Base-by-base conservation (phyloP, 2,329 filamentous ascomycete genomes). In the Huntiella abstrusa region DNA sequence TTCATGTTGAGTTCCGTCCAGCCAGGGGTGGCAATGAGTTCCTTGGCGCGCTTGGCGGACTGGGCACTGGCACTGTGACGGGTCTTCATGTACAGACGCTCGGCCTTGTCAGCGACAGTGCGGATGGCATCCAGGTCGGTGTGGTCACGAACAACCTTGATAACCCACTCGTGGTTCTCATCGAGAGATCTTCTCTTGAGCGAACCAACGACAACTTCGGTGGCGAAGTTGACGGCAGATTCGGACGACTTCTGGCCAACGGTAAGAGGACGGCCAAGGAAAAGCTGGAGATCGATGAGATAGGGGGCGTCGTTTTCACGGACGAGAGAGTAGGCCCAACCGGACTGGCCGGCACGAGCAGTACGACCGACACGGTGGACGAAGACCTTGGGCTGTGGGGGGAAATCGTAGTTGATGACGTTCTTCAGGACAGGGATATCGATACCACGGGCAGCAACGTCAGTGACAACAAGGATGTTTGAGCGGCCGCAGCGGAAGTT, bases 371-470 rank as follows among this genome's bases (percentile, higher is more conserved):
- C 91, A 58, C 91, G 80, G 62, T 98, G 91, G 22, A 98, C 82
- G 56, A 92, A 98, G 37, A 98, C 78, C 63, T 98, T 98, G 15
- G 91, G 85, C 56, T 96, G 91, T 1, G 88, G 83, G 3, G 91
- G 88, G 53, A 98, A 98, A 58, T 96, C 88, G 62, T 93, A 98
- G 67, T 98, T 96, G 67, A 98, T 88, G 49, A 98, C 91, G 58
- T 98, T 96, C 48, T 85, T 87, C 33, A 98, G 70, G 41, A 95
- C 74, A 0, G 91, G 91, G 54, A 98, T 94, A 75, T 98, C 91
- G 51, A 98, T 92, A 75, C 91, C 88, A 68, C 91, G 75, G 16
- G 91, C 91, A 11, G 91, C 91, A 46, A 98, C 86, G 59, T 98
- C 91, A 1, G 91, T 98, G 39, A 96, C 88, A 2, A 98, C 87